Base-by-base conservation (phyloP, 73 alveolate genomes). In the Tetrahymena thermophila region DNA sequence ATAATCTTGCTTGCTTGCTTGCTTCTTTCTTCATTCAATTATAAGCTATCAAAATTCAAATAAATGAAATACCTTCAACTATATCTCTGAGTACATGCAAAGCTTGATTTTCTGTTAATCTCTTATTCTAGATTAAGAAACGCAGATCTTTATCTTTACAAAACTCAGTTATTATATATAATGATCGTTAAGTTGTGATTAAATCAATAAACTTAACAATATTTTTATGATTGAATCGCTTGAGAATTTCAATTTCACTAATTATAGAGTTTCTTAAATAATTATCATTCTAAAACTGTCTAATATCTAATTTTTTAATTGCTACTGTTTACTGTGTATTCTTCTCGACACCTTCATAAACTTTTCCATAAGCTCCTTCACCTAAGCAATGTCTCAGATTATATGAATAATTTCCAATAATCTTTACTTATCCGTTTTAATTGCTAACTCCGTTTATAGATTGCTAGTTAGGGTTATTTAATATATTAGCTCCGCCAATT, bases 351-450 rank as follows among this genome's bases (percentile, higher is more conserved):
- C 97, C 97, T 95, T 95, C 85, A 93, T 85, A 95, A 4, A 95
- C 97, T 35, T 95, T 95, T 37, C 97, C 97, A 44, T 95, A 95
- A 44, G 97, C 97, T 17, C 97, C 97, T 85, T 95, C 97, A 16
- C 97, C 97, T 56, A 95, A 93, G 94, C 97, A 95, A 93, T 95
- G 97, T 50, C 94, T 95, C 21, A 95, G 95, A 35, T 95, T 95
- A 93, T 95, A 95, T 34, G 94, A 85, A 93, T 95, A 95, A 85
- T 95, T 95, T 28, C 97, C 97, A 43, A 95, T 95, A 10, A 89
- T 93, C 83, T 95, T 95, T 44, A 95, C 97, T 93, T 95, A 55
- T 43, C 97, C 97, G 31, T 71, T 71, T 31, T 71, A 71, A 71
- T 71, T 71, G 89, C 89, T 71, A 28, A 71, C 89, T n/a, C 21